These are phyloP conservation scores for Talaromyces trachyspermus DNA, from an alignment of 495 filamentous ascomycete species.

Conservation along the genomic window DNA sequence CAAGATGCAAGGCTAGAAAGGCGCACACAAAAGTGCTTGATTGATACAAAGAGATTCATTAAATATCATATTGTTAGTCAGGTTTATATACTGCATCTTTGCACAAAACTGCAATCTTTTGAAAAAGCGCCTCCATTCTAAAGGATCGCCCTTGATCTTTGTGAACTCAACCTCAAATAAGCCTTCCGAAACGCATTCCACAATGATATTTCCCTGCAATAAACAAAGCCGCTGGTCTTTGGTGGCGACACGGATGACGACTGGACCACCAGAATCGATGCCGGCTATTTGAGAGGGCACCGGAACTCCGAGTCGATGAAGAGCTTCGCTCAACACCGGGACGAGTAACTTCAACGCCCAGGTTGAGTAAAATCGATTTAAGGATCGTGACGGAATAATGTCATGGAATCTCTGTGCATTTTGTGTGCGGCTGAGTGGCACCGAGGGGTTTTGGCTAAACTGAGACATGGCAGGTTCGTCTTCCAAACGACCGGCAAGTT, in stretches of 20 bases:
- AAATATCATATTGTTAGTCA: no score
- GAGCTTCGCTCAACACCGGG: slow-evolving; percentile 67
- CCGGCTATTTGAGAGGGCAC: slow-evolving; percentile 45
- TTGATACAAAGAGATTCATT: no score
- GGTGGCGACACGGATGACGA: slow-evolving; percentile 64
- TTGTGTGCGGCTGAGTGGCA: slow-evolving; percentile 78
- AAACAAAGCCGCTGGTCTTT: slow-evolving; percentile 72
- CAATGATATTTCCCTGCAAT: slow-evolving; percentile 74
- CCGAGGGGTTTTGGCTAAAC: slow-evolving; percentile 74
- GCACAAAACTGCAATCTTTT: slow-evolving; percentile 82
- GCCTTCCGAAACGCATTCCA: slow-evolving; percentile 59
- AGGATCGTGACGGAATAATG: slow-evolving; percentile 70
- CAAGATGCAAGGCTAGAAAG: no score
- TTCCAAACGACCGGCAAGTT: slow-evolving; percentile 55
- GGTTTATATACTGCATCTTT: slow-evolving; percentile 65
- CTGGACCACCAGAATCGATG: slow-evolving; percentile 38
- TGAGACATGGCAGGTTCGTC: slow-evolving; percentile 91
- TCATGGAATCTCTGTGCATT: slow-evolving; percentile 81
- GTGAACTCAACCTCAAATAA: slow-evolving; percentile 84
- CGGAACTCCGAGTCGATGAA: slow-evolving; percentile 76
- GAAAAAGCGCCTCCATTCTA: slow-evolving; percentile 97
- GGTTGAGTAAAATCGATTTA: slow-evolving; percentile 87
- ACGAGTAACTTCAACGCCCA: slow-evolving; percentile 72
- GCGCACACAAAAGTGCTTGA: no score
- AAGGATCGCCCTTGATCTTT: slow-evolving; percentile 89